Evolutionary conservation across 345 rosid genomes (phyloP), one percentile per base, ranked within the genome.

Genomic region (Cardamine resedifolia): DNA sequence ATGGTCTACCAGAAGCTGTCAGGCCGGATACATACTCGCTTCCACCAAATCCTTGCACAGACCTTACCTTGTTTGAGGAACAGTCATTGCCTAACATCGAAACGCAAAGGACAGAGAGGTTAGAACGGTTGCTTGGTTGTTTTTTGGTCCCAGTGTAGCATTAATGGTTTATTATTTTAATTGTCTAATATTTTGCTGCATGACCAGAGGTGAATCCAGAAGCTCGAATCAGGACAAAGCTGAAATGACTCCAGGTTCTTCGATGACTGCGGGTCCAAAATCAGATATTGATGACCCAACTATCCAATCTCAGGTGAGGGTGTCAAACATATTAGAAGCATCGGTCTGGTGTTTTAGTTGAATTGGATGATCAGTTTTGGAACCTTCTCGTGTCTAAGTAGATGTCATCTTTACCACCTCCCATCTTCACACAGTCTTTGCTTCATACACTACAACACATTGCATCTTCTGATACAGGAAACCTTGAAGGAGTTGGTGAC

Each of bases 171-270:
- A 52, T 56, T 36, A 4, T 34, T 26, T 31, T 31, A 4, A 26
- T 26, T 44, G 9, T 45, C 65, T 70, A 49, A 49, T 15, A 38
- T 31, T 47, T 52, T 15, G 33, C 67, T 80, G 70, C 73, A 15
- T 82, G 49, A 76, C 68, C 80, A 93, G 96, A 72, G 81, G 83
- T 70, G 88, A 81, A 39, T 79, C 86, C 28, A 77, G 78, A 64
- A 79, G 86, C 43, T 75, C 76, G 61, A 82, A 78, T 77, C 84
- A 67, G 26, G 94, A 85, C 50, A 86, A 86, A 55, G 87, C 87
- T 72, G 85, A 77, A 21, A 43, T 77, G 79, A 87, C 90, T 51
- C 85, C 91, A 26, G 96, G 85, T 75, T 86, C 96, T 38, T 89
- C 87, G 55, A 68, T 81, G 18, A 86, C 84, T 2, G 69, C 76